These are phyloP conservation scores for Aspergillus latus DNA, from an alignment of 2,329 filamentous ascomycete species.

Conservation along the genomic window DNA sequence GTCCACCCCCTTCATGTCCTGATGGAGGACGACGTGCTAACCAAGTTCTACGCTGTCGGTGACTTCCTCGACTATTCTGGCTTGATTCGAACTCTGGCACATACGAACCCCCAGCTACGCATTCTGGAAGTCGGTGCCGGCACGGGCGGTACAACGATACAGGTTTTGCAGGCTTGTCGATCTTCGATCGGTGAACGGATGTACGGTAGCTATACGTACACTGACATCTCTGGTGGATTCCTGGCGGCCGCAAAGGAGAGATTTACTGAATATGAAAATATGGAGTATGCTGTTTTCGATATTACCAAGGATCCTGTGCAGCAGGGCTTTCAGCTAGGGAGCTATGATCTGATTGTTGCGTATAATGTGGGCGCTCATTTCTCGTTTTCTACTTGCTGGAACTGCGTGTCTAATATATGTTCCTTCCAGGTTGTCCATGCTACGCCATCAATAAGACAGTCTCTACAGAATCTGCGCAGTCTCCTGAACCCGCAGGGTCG, in stretches of 20 bases:
- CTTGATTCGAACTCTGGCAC: conserved; percentile 13
- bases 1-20: background rate
- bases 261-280: conserved; percentile 22
- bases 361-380: conserved; percentile 24
- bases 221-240: conserved; percentile 32
- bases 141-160: conserved; percentile 21
- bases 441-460: conserved; percentile 5
- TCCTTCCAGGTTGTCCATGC: conserved; percentile 17
- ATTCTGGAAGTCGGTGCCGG: conserved; percentile 32
- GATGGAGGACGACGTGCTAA: background rate
- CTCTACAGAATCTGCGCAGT: conserved; percentile 21
- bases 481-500: conserved; percentile 45
- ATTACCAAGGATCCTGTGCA: conserved; percentile 27
- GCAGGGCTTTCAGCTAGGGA: conserved; percentile 30
- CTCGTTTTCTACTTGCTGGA: background rate
- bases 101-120: conserved; percentile 26
- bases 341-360: conserved; percentile 37
- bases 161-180: background rate
- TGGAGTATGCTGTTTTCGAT: conserved; percentile 33
- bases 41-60: background rate
- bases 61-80: background rate
- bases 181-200: background rate
- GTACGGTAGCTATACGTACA: conserved; percentile 17
- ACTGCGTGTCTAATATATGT: background rate
- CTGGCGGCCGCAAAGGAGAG: conserved; percentile 26